Base-by-base conservation (phyloP, 2,329 filamentous ascomycete genomes). In the Emericellopsis atlantica region DNA sequence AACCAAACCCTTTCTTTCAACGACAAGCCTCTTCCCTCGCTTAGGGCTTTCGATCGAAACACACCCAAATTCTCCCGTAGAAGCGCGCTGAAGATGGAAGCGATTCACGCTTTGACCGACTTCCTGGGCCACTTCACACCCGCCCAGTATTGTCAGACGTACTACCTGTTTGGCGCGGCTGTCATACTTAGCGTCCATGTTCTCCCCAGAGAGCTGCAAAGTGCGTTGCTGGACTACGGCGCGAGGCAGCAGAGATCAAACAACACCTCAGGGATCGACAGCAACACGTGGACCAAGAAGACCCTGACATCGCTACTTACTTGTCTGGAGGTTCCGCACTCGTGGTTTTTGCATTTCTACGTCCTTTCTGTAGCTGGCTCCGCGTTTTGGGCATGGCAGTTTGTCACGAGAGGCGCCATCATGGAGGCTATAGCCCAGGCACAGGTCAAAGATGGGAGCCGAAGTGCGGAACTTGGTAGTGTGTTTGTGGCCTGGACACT, bases 301-400 rank as follows among this genome's bases (percentile, higher is more conserved):
- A 33, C 60, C 24, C 41, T 67, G 33, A 49, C 52, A 40, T 49
- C 50, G 40, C 34, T 65, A 26, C 49, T 53, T 18, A 45, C 52
- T 34, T 48, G 48, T 39, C 61, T 62, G 48, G 74, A 76, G 54
- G 81, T 95, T 31, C 88, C 90, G 18, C 92, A 96, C 62, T 74
- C 74, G 46, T 96, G 85, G 79, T 96, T 96, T 59, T 73, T 71
- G 35, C 84, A 92, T 51, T 96, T 95, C 63, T 96, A 98, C 58
- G 54, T 84, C 40, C 57, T 79, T 31, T 90, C 85, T 4, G 62
- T 88, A 5, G 54, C 65, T 2, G 79, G 76, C 44, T 89, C 85
- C 1, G 52, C 76, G 5, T 83, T 89, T 57, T 95, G 89, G 87
- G 74, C 70, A 0, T 59, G 62, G 48, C 81, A 89, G 57, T 72